Conservation (phyloP, 1,284 basidiomycete genomes). For the Apiotrichum siamense region DNA sequence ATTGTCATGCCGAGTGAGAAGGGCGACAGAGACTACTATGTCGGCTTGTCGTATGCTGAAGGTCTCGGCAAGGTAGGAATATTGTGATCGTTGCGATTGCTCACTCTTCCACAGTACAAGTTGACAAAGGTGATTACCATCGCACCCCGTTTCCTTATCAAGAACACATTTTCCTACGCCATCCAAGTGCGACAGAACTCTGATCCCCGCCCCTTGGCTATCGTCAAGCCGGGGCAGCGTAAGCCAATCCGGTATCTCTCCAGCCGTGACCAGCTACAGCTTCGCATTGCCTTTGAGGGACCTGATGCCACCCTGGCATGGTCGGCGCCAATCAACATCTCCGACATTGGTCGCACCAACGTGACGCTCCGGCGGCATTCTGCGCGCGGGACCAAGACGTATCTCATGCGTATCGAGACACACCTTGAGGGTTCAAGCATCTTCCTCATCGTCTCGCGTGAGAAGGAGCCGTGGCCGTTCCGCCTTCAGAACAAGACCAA, state of each 20-base stretch:
- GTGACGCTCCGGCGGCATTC: conserved; percentile 53
- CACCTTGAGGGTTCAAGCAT: conserved; percentile 83
- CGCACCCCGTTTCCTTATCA: conserved; percentile 82
- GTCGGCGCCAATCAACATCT: conserved; percentile 87
- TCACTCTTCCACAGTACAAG: conserved; percentile 65
- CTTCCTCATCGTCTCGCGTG: conserved; percentile 68
- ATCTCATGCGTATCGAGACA: conserved; percentile 74
- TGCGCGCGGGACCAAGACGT: conserved; percentile 49
- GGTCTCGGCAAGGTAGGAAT: conserved; percentile 68
- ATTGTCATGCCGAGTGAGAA: conserved; percentile 64
- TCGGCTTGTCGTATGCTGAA: conserved; percentile 88
- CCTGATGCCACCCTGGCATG: conserved; percentile 61
- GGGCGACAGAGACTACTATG: conserved; percentile 71
- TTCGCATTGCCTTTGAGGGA: conserved; percentile 79
- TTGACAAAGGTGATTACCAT: conserved; percentile 90
- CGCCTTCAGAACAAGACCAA: conserved; percentile 85
- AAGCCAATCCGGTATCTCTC: conserved; percentile 63
- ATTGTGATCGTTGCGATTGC: not conserved
- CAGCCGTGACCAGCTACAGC: conserved; percentile 58
- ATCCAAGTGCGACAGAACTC: conserved; percentile 84
- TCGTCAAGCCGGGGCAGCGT: conserved; percentile 61
- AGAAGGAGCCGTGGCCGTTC: conserved; percentile 78
- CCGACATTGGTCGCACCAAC: conserved; percentile 81
- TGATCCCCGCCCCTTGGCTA: conserved; percentile 48
- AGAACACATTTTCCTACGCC: conserved; percentile 66